phyloP scores from a whole-genome alignment of 495 filamentous ascomycete genomes.

The Parachaetomium inaequale region DNA sequence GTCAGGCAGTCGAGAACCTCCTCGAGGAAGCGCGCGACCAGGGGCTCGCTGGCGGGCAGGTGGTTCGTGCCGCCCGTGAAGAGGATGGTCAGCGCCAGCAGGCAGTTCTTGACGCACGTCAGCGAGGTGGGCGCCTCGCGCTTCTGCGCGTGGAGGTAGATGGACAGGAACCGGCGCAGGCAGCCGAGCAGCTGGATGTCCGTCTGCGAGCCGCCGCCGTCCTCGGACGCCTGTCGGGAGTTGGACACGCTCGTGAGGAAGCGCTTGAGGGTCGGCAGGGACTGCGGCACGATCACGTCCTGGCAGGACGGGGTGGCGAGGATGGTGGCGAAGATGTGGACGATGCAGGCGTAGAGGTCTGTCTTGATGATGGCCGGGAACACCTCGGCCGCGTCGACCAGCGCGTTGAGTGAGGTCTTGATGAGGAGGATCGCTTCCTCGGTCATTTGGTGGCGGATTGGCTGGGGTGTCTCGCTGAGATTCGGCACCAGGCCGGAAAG shows the following conservation, averaged over 20 bases:
- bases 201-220: constrained; percentile 37
- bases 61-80: constrained; percentile 73
- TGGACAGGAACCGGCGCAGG: constrained; percentile 71
- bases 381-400: constrained; percentile 90
- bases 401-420: constrained; percentile 71
- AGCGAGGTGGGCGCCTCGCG: constrained; percentile 76
- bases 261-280: constrained; percentile 85
- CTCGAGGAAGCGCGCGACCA: constrained; percentile 64
- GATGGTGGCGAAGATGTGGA: constrained; percentile 94
- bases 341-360: constrained; percentile 92
- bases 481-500: constrained; percentile 84
- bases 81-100: constrained; percentile 82
- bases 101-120: constrained; percentile 86
- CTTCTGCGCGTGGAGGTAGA: constrained; percentile 77
- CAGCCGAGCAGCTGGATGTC: constrained; percentile 62
- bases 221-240: constrained; percentile 32
- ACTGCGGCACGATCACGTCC: constrained; percentile 80
- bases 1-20: constrained; percentile 82
- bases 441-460: constrained; percentile 65
- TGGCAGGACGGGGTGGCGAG: constrained; percentile 85
- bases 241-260: constrained; percentile 72
- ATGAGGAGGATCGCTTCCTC: constrained; percentile 85
- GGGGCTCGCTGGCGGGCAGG: constrained; percentile 66
- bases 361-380: constrained; percentile 96
- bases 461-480: constrained; percentile 69